phyloP scores from a whole-genome alignment of 306 rosid species.

The Gleditsia sinensis region DNA sequence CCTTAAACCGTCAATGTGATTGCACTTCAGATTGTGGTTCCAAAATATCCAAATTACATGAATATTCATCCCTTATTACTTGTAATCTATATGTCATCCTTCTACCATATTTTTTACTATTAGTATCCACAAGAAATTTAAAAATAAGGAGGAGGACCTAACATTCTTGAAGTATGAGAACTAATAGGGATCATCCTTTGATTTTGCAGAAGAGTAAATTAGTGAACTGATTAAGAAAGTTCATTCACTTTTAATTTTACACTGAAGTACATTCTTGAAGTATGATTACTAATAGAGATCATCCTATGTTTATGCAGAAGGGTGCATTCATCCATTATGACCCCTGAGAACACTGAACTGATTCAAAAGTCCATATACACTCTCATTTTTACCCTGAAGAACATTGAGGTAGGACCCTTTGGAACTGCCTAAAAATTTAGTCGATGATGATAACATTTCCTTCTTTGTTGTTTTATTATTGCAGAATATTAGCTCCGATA shows the following conservation, averaged over 20 bases:
- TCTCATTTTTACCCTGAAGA: slow-evolving; percentile 80
- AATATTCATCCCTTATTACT: neutral
- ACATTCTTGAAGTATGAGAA: neutral
- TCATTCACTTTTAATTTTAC: slow-evolving; percentile 13
- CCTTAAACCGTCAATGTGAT: neutral
- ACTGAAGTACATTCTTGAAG: slow-evolving; percentile 1
- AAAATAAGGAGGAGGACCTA: neutral
- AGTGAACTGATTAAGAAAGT: slow-evolving; percentile 10
- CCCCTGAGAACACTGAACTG: slow-evolving; percentile 86
- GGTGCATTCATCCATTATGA: slow-evolving; percentile 70
- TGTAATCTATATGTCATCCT: neutral
- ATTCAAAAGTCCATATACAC: slow-evolving; percentile 79
- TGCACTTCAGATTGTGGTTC: neutral
- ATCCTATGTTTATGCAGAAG: slow-evolving; percentile 50
- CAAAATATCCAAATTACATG: neutral
- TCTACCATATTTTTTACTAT: neutral
- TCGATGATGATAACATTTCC: neutral
- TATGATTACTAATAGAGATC: neutral
- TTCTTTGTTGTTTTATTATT: slow-evolving; percentile 5
- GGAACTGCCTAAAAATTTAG: neutral
- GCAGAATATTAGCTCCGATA: slow-evolving; percentile 86
- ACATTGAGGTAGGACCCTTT: slow-evolving; percentile 66
- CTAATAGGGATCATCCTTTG: neutral
- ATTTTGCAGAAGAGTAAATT: neutral
- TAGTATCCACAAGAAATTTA: neutral